These are phyloP conservation scores for Coemansia sp. DNA, from an alignment of 192 early-diverging fungal genomes.

Conservation along the genomic window DNA sequence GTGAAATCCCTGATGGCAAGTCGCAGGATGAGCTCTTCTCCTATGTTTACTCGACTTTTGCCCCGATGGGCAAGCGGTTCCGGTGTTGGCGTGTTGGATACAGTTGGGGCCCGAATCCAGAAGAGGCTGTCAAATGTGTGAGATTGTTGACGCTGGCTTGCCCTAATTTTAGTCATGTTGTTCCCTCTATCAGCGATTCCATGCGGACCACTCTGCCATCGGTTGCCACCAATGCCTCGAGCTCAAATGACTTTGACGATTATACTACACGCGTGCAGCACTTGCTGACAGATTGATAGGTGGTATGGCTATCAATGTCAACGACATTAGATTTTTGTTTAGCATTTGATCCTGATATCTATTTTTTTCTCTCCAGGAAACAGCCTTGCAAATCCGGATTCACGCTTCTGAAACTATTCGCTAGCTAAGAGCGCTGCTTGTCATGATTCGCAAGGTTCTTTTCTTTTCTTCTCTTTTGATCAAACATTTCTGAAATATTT, in stretches of 20 bases:
- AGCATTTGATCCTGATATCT: neutral
- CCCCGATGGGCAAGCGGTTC: neutral
- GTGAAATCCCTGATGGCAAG: neutral
- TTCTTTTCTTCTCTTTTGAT: neutral
- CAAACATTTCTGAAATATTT: too few species aligned
- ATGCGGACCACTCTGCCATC: neutral
- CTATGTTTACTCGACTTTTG: neutral
- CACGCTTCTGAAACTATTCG: too few species aligned
- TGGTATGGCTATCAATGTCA: neutral
- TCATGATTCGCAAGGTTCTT: neutral
- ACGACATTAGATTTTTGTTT: neutral
- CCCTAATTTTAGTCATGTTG: neutral
- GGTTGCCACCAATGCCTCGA: neutral
- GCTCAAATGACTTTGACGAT: neutral
- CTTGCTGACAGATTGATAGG: neutral
- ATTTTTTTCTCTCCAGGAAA: neutral
- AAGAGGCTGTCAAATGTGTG: neutral
- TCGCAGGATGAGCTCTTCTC: neutral
- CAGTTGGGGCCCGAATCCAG: neutral
- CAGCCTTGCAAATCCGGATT: neutral
- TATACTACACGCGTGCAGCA: neutral
- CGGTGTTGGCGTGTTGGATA: constrained; percentile 1
- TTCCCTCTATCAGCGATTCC: neutral
- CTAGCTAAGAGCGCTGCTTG: neutral
- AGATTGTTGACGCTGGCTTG: neutral